These are phyloP conservation scores for Sonneratia caseolaris DNA, from an alignment of 345 rosid species.

Conservation along the genomic window DNA sequence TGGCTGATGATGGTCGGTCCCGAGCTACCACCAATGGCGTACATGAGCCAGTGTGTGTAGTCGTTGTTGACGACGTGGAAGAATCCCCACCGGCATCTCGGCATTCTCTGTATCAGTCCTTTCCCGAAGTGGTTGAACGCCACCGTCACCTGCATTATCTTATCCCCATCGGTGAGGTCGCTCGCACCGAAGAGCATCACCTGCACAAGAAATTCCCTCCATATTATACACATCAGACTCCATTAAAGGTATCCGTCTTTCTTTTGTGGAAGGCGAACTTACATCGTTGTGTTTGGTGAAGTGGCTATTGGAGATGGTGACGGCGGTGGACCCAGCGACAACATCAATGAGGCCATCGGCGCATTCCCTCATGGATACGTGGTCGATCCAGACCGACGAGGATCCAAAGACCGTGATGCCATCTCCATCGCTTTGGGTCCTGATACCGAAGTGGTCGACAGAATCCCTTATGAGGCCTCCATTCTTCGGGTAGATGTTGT, in stretches of 20 bases:
- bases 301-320: constrained; percentile 38
- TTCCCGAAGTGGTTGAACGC: constrained; percentile 54
- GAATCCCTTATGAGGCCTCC: constrained; percentile 77
- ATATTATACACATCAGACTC: background rate
- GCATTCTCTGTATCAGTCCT: constrained; percentile 50
- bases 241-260: background rate
- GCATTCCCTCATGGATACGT: constrained; percentile 28
- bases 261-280: background rate
- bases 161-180: constrained; percentile 18
- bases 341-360: constrained; percentile 37
- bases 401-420: constrained; percentile 34
- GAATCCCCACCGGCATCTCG: constrained; percentile 40
- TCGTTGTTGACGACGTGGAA: constrained; percentile 53
- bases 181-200: constrained; percentile 46
- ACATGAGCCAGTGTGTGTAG: constrained; percentile 54
- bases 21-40: constrained; percentile 49
- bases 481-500: constrained; percentile 22
- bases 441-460: constrained; percentile 35
- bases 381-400: constrained; percentile 30
- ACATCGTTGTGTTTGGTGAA: constrained; percentile 27
- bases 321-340: constrained; percentile 28
- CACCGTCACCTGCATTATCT: constrained; percentile 40
- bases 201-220: background rate
- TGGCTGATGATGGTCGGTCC: constrained; percentile 43
- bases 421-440: constrained; percentile 28